Conservation (phyloP, 1,284 basidiomycete species). For the Cryptococcus sp. region DNA sequence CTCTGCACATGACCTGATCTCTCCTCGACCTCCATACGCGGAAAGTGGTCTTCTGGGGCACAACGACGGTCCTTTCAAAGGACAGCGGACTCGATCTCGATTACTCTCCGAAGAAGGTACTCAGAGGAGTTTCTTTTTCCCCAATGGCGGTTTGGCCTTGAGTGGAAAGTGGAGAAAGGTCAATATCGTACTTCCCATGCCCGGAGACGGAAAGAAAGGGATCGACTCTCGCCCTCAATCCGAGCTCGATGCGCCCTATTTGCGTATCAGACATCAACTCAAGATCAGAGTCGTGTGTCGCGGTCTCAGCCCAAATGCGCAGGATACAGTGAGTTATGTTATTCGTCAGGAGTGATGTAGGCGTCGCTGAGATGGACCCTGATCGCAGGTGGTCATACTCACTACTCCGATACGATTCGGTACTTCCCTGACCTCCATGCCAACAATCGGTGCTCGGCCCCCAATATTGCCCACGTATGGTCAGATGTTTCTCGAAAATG, state of each 20-base stretch:
- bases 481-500: slow-evolving; percentile 51
- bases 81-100: slow-evolving; percentile 22
- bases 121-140: slow-evolving; percentile 48
- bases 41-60: slow-evolving; percentile 18
- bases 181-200: slow-evolving; percentile 49
- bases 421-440: slow-evolving; percentile 30
- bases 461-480: slow-evolving; percentile 43
- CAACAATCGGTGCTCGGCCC: slow-evolving; percentile 1
- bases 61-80: slow-evolving; percentile 20
- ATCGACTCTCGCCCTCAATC: slow-evolving; percentile 25
- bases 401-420: slow-evolving; percentile 47
- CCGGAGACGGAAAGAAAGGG: slow-evolving; percentile 8
- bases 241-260: slow-evolving; percentile 40
- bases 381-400: slow-evolving; percentile 33
- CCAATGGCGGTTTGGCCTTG: slow-evolving; percentile 37
- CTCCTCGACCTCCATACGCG: slow-evolving; percentile 26
- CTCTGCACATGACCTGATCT: slow-evolving; percentile 29
- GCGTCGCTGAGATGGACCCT: not conserved
- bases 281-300: slow-evolving; percentile 44
- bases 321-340: slow-evolving; percentile 23
- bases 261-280: slow-evolving; percentile 44
- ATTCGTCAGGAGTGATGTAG: not conserved
- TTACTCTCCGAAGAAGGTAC: slow-evolving; percentile 39
- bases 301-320: slow-evolving; percentile 12
- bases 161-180: slow-evolving; percentile 43